Conservation (phyloP, 192 early-diverging fungal species). For the Coemansia sp. region DNA sequence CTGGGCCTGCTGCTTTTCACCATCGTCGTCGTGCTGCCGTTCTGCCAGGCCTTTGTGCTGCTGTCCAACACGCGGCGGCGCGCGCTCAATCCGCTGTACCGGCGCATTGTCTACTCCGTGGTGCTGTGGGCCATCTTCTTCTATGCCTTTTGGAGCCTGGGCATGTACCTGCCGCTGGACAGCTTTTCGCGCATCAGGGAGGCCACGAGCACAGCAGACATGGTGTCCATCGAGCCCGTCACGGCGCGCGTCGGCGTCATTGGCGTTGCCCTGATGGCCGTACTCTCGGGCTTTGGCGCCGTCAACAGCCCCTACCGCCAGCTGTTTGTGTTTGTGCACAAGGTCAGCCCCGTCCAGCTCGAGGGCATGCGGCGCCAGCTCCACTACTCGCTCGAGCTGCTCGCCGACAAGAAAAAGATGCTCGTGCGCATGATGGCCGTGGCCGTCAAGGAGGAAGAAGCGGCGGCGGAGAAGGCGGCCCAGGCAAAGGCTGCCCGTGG, state of each 20-base stretch:
- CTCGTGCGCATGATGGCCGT: constrained; percentile 46
- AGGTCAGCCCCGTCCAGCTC: constrained; percentile 47
- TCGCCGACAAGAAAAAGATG: constrained; percentile 66
- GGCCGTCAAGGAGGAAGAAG: constrained; percentile 17
- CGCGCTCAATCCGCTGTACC: constrained; percentile 25
- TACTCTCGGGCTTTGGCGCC: constrained; percentile 91
- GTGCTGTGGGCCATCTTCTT: constrained; percentile 52
- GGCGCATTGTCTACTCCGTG: constrained; percentile 32
- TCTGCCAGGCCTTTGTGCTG: constrained; percentile 68
- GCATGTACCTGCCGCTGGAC: constrained; percentile 58
- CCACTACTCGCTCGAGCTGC: constrained; percentile 61
- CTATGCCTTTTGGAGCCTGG: constrained; percentile 63
- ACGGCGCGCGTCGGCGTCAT: constrained; percentile 84
- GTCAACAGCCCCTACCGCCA: constrained; percentile 89
- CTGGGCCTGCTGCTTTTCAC: constrained; percentile 65
- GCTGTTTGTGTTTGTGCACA: constrained; percentile 77
- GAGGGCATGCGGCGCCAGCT: constrained; percentile 65
- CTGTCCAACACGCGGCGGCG: constrained; percentile 48
- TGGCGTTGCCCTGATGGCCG: constrained; percentile 90
- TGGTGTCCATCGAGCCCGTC: constrained; percentile 61
- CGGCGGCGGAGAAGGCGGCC: neutral
- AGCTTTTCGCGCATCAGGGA: constrained; percentile 45
- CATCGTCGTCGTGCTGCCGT: constrained; percentile 70
- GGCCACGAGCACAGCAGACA: constrained; percentile 39
- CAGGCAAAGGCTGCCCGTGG: constrained; percentile 4